A percentile compares a stretch with the other conserved stretches of the same genome.
Evolutionary conservation across 345 rosid species (phyloP).

Genomic region (Microcos paniculata): DNA sequence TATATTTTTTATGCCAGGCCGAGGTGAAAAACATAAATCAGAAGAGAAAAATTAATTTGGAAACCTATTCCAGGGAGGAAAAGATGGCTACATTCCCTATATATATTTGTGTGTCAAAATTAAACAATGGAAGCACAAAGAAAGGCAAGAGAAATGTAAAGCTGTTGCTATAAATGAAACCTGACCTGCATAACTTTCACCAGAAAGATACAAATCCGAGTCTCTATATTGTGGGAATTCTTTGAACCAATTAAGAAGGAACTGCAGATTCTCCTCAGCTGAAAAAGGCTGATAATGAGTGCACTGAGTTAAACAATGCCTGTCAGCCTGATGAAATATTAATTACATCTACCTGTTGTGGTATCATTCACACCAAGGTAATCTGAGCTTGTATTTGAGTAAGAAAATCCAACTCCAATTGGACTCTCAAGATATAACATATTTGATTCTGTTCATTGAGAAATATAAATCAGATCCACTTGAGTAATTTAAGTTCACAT

Average conservation of each 20-base stretch:
- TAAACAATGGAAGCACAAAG: not conserved
- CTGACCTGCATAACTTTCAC: slow-evolving; percentile 8
- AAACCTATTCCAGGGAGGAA: not conserved
- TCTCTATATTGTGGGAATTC: not conserved
- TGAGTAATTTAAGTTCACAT: not conserved
- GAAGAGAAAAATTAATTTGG: not conserved
- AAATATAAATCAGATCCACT: not conserved
- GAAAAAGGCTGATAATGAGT: not conserved
- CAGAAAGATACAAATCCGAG: slow-evolving; percentile 9
- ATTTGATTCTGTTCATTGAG: not conserved
- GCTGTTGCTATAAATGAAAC: not conserved
- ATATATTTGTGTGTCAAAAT: not conserved
- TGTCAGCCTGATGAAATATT: not conserved
- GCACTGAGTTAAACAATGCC: not conserved
- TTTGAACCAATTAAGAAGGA: slow-evolving; percentile 4
- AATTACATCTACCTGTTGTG: not conserved
- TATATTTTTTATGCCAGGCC: not conserved
- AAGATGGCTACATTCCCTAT: not conserved
- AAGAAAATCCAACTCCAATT: slow-evolving; percentile 3
- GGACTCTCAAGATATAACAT: slow-evolving; percentile 5
- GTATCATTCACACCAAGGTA: not conserved
- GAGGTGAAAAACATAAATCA: not conserved
- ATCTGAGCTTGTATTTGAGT: slow-evolving; percentile 2
- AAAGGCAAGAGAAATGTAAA: no score
- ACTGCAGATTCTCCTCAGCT: not conserved